Conservation (phyloP, 768 basidiomycete species). For the Russula sp. region DNA sequence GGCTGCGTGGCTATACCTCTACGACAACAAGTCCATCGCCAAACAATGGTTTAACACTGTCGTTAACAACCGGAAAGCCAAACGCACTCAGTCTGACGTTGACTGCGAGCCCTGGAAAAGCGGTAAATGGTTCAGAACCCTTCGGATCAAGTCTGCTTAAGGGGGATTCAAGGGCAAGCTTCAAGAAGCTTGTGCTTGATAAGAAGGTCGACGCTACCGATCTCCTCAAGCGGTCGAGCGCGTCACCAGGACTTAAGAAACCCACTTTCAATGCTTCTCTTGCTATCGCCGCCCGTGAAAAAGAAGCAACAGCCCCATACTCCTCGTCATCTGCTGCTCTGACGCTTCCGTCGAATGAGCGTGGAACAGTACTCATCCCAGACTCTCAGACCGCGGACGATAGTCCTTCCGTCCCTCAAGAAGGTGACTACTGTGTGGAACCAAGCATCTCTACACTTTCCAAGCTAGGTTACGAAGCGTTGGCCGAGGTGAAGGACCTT, state of each 20-base stretch:
- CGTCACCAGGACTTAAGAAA: conserved; percentile 34
- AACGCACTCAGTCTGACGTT: conserved; percentile 49
- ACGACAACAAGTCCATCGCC: conserved; percentile 35
- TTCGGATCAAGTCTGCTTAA: conserved; percentile 62
- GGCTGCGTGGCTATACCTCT: conserved; percentile 65
- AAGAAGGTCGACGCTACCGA: conserved; percentile 76
- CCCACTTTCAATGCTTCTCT: conserved; percentile 71
- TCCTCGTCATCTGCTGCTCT: conserved; percentile 13
- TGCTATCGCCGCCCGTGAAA: conserved; percentile 69
- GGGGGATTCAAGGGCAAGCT: conserved; percentile 67
- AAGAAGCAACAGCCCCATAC: conserved; percentile 42
- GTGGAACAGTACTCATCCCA: conserved; percentile 24
- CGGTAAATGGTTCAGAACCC: conserved; percentile 46
- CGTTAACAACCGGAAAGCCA: conserved; percentile 43
- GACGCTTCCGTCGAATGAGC: conserved; percentile 32
- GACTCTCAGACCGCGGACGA: conserved; percentile 7
- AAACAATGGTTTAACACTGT: conserved; percentile 38
- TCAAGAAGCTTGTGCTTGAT: conserved; percentile 89
- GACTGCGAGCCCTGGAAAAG: conserved; percentile 36
- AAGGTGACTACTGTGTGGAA: conserved; percentile 90
- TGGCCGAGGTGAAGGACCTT: conserved; percentile 69
- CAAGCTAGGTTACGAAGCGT: conserved; percentile 62
- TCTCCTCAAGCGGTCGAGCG: conserved; percentile 41
- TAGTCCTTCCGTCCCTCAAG: conserved; percentile 32
- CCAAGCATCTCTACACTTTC: conserved; percentile 72